Base-by-base conservation (phyloP, 306 rosid genomes). In the Delonix regia region DNA sequence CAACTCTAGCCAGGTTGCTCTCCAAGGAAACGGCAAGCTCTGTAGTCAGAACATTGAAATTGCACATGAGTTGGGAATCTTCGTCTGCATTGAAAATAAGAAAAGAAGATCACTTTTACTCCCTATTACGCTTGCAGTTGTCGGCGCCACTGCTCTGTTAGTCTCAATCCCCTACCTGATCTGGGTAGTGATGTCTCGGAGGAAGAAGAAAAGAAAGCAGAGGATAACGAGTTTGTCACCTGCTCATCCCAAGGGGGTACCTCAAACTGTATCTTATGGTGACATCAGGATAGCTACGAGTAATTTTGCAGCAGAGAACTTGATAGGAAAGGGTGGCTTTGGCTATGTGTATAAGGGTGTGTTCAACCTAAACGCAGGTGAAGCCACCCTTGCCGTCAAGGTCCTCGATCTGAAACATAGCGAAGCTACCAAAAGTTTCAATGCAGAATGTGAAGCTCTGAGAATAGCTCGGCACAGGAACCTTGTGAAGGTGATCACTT, bases 301-400 rank as follows among this genome's bases (percentile, higher is more conserved):
- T 80, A 91, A 89, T 60, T 93, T 93, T 86, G 90, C 98, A 18
- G 86, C 82, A 5, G 90, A 87, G 69, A 93, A 91, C 80, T 83
- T 91, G 69, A 61, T 93, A 56, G 98, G 97, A 10, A 91, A 90
- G 82, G 98, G 98, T 47, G 89, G 92, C 48, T 94, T 89, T 81
- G 98, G 97, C 12, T 81, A 75, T 55, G 98, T 93, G 81, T 91
- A 90, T 60, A 91, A 87, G 73, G 98, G 93, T n/a, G 82, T 83
- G 6, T 85, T 93, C 70, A 85, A 80, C 18, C 87, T 87, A 49
- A 84, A 83, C 55, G 85, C 56, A 2, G 89, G 85, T 45, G 93
- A 80, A 76, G 67, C 79, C 52, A 82, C 71, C 8, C 45, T 82
- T 49, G 84, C 89, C 48, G 80, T 85, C 30, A 85, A 85, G 73